Conservation (phyloP, 257 asterid genomes). For the Forsythia suspensa region DNA sequence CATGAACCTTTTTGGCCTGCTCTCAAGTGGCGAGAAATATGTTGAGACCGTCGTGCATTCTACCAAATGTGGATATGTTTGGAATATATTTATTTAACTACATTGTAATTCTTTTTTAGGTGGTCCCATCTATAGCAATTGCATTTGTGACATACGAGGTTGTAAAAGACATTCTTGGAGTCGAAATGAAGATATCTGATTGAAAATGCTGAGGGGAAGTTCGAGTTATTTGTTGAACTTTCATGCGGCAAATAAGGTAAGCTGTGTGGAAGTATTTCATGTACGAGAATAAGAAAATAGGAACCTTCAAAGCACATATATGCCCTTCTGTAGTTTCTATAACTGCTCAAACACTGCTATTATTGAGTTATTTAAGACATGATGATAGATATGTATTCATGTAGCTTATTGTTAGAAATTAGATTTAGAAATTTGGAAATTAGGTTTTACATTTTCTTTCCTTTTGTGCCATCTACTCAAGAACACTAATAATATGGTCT, state of each 20-base stretch:
- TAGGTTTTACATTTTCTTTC: not conserved
- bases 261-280: not conserved
- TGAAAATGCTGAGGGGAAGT: constrained; percentile 30
- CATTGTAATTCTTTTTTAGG: constrained; percentile 45
- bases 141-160: constrained; percentile 92
- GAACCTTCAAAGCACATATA: not conserved
- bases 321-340: not conserved
- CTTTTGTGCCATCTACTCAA: not conserved
- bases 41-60: not conserved
- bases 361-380: constrained; percentile 16
- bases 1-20: not conserved
- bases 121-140: constrained; percentile 91
- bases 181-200: constrained; percentile 83
- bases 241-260: not conserved
- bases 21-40: not conserved
- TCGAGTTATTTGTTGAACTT: constrained; percentile 15
- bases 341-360: constrained; percentile 9
- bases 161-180: constrained; percentile 78
- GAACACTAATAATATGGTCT: too few relatives aligned
- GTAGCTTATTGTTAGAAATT: not conserved
- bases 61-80: not conserved
- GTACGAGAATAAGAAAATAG: not conserved
- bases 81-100: not conserved
- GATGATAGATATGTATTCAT: constrained; percentile 6
- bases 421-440: not conserved